Base-by-base conservation (phyloP, 176 grass and related monocot species). In the Hyparrhenia diplandra region DNA sequence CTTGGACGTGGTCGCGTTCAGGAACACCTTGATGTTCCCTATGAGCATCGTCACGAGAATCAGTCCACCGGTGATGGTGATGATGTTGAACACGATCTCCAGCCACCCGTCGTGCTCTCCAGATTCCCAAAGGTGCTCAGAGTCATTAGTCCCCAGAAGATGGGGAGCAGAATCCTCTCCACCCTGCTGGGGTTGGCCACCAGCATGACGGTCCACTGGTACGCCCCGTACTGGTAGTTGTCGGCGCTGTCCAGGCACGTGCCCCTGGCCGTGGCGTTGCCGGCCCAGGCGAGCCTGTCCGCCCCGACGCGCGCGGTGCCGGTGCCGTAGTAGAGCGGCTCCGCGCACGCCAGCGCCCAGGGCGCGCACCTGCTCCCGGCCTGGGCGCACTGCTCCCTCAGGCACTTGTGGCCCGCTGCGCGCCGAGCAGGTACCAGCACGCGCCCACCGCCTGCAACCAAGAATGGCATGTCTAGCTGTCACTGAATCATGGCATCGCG, bases 131-230 rank as follows among this genome's bases (percentile, higher is more conserved):
- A 98, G 2, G 92, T 98, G 86, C 92, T 95, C 25, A 72, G 69
- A 30, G 90, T 98, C 95, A 95, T 98, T 3, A 98, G 82, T 16
- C 92, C 95, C 95, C 95, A 98, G 82, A 98, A 98, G 77, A 98
- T 98, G 4, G 95, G 95, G 23, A 98, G 90, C 78, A 98, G 74
- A 12, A 95, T 86, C 76, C 87, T 87, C 84, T 98, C 95, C 31
- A 95, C 32, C 27, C 95, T 69, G 72, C 57, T 98, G 52, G 88
- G 36, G 67, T 98, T 98, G 13, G 90, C 60, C 27, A 95, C 84
- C 20, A 98, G 95, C 69, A 76, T 78, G 70, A 98, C 88, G 0
- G 88, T 91, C 95, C 95, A 98, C 74, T 86, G 82, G 76, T 98
- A 98, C 8, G 92, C 86, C 0, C 95, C 95, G 77, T 93, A 98